phyloP scores from a whole-genome alignment of 306 rosid genomes.

The Cucumis sativus region DNA sequence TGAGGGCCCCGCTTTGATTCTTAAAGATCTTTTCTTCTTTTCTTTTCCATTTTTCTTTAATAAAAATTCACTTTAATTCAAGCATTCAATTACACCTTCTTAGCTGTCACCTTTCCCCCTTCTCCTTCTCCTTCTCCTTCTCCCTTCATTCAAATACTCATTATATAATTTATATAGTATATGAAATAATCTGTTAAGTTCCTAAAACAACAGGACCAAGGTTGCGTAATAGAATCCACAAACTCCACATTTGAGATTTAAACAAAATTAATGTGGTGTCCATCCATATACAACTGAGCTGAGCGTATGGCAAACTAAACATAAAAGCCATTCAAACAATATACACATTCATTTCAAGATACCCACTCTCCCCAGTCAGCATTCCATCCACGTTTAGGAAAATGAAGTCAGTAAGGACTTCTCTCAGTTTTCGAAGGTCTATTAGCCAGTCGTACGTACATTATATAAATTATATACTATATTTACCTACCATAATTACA shows the following conservation, averaged over 20 bases:
- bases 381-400: neutral
- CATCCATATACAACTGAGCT: neutral
- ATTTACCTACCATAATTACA: constrained; percentile 8
- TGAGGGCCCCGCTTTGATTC: constrained; percentile 4
- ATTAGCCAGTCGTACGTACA: constrained; percentile 1
- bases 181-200: neutral
- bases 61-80: neutral
- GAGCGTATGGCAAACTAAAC: too few species aligned
- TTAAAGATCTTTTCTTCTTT: neutral
- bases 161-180: too few species aligned
- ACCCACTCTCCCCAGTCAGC: constrained; percentile 5
- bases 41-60: neutral
- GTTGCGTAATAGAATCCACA: neutral
- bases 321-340: neutral
- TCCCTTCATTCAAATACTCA: neutral
- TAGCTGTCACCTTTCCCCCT: neutral
- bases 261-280: neutral
- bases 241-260: neutral
- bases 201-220: neutral
- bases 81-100: neutral
- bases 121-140: neutral
- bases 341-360: constrained; percentile 3
- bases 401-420: neutral
- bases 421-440: neutral
- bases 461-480: neutral